Base-by-base conservation (phyloP, 1,284 basidiomycete species). In the Wolfiporia cocos region DNA sequence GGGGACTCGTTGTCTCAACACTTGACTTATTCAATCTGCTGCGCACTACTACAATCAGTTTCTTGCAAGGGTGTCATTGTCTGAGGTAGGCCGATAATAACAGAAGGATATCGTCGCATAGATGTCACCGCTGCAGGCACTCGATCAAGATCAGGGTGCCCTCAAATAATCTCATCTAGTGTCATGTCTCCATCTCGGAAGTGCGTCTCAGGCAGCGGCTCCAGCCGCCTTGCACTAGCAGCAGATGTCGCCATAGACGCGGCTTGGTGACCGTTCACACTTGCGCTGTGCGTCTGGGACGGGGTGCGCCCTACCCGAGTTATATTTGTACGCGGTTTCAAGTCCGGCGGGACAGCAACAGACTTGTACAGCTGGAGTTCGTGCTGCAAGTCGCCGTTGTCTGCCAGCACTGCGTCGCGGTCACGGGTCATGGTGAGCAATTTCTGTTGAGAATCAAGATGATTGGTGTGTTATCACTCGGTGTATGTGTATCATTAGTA, bases 311-410 rank as follows among this genome's bases (percentile, higher is more conserved):
- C 63, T 18, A 88, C 68, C 30, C 85, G 69, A 2, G 77, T 86
- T 35, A 86, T 70, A 38, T 65, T 63, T 15, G 81, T 82, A 33
- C 77, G 72, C 3, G 81, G 79, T 53, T 81, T 84, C 44, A 58
- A 60, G 5, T 77, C 77, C 3, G 62, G 48, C 0, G 78, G 73
- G 10, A 81, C 69, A 41, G 70, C 66, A 36, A 83, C 74, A 12
- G 82, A 83, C 51, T 75, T 86, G 64, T 87, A 88, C 68, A 82
- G 65, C 33, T 71, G 71, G 5, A 88, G 64, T 54, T 88, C 86
- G 39, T 74, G 65, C 30, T 63, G 66, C 5, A 87, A 65, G n/a
- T 71, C 70, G 2, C 73, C 70, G 43, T 77, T 78, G 17, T 72
- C 61, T 3, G 63, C 61, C 2, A 55, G 51, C 11, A 71, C 59